Conservation (phyloP, 2,329 filamentous ascomycete species). For the Whalleya microplaca region DNA sequence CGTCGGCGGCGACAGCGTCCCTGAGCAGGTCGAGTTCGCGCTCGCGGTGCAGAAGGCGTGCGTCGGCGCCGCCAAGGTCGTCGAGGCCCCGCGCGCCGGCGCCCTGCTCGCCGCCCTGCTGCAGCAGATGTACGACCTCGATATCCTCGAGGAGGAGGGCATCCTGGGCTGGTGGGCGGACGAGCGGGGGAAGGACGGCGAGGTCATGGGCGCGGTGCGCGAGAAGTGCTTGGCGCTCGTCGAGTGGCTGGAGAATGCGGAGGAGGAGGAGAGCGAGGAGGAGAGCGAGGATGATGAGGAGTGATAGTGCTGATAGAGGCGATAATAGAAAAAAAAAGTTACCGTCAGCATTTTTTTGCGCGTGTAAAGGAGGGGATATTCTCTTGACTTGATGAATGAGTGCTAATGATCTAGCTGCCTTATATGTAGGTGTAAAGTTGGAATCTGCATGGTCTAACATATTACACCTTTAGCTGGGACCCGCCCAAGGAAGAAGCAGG, state of each 20-base stretch:
- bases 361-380: too few relatives aligned
- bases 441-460: too few relatives aligned
- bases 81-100: conserved; percentile 51
- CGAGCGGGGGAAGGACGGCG: conserved; percentile 65
- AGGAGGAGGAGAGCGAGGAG: conserved; percentile 68
- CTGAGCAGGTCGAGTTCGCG: conserved; percentile 86
- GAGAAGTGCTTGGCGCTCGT: conserved; percentile 78
- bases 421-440: too few relatives aligned
- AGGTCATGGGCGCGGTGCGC: conserved; percentile 71
- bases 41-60: conserved; percentile 82
- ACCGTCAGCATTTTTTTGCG: too few relatives aligned
- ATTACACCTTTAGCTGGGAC: too few relatives aligned
- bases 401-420: too few relatives aligned
- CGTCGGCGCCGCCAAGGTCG: conserved; percentile 63
- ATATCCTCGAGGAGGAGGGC: conserved; percentile 87
- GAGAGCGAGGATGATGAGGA: conserved; percentile 62
- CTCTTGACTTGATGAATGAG: too few relatives aligned
- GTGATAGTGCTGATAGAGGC: neutral
- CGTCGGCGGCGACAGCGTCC: conserved; percentile 64
- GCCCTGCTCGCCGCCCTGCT: conserved; percentile 76
- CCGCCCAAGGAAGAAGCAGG: too few relatives aligned
- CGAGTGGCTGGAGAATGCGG: conserved; percentile 80
- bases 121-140: conserved; percentile 83
- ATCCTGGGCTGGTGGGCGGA: conserved; percentile 90
- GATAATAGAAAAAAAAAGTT: too few relatives aligned